Base-by-base conservation (phyloP, 805 yeast genomes). In the Saturnispora dispora region DNA sequence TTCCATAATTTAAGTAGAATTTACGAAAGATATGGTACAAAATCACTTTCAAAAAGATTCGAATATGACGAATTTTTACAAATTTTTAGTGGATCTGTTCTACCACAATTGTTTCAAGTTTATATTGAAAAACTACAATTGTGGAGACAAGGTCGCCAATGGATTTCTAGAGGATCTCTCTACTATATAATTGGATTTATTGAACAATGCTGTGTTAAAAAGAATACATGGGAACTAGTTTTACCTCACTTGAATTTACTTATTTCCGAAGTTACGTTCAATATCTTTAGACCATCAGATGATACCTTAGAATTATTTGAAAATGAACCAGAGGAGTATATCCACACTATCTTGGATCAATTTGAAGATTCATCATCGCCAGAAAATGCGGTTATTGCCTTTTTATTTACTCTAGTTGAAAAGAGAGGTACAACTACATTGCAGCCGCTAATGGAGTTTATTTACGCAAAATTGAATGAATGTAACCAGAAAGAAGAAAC, bases 321-420 rank as follows among this genome's bases (percentile, higher is more conserved):
- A 55, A 79, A 78, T 55, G 97, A 91, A 62, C 98, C 98, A 8
- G 85, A 79, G 47, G 97, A 91, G 64, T 93, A 89, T 63, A 85
- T 93, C 55, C 90, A 87, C 66, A 75, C 83, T 58, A 79, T 80
- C 43, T 73, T 88, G 59, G 88, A 83, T 63, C 69, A 80, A 42
- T 65, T 83, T 58, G 93, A 85, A 49, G 81, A 74, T 40, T 60
- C 70, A 39, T 72, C 67, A 53, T 75, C 88, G 1, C 86, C 95
- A 6, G 95, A 88, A 63, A 71, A 79, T 45, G 95, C 96, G 1
- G 91, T 96, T 2, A 71, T 85, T 49, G 78, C 82, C 9, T 75
- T 93, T 52, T 69, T 93, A 54, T 77, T 78, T 28, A 82, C 89
- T 1, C 65, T 88, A n/a, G 85, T 84, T 2, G 77, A 79, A 42